Conservation (phyloP, 2,329 filamentous ascomycete species). For the Cladophialophora yegresii region DNA sequence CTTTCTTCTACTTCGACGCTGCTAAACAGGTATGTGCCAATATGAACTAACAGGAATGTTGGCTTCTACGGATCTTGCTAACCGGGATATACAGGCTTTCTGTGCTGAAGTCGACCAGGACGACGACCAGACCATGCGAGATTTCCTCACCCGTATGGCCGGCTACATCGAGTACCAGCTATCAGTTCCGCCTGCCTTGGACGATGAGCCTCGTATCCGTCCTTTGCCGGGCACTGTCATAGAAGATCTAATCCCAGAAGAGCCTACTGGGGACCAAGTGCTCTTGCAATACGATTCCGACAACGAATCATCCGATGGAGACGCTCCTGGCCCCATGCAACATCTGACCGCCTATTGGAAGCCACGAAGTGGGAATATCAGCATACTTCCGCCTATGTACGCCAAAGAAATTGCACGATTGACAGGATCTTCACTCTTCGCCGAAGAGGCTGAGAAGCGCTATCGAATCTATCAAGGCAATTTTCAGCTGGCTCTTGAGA, state of each 20-base stretch:
- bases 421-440: slow-evolving; percentile 31
- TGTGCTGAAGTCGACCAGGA: slow-evolving; percentile 25
- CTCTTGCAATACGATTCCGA: slow-evolving; percentile 30
- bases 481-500: slow-evolving; percentile 27
- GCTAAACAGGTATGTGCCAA: slow-evolving; percentile 17
- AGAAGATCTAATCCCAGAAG: slow-evolving; percentile 24
- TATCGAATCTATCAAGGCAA: slow-evolving; percentile 32
- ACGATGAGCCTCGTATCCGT: slow-evolving; percentile 25
- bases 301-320: slow-evolving; percentile 28
- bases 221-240: slow-evolving; percentile 25
- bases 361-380: slow-evolving; percentile 30
- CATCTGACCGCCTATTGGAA: slow-evolving; percentile 33
- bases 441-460: slow-evolving; percentile 29
- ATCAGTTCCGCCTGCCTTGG: slow-evolving; percentile 15
- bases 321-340: slow-evolving; percentile 23
- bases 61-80: slow-evolving; percentile 7
- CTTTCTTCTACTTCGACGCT: slow-evolving; percentile 30
- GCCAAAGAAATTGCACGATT: slow-evolving; percentile 28
- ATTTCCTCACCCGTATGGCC: slow-evolving; percentile 26
- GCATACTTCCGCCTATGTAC: slow-evolving; percentile 29
- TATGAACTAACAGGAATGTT: neutral
- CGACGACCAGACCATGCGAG: slow-evolving; percentile 19
- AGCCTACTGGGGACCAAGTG: neutral
- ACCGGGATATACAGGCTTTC: slow-evolving; percentile 25
- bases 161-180: slow-evolving; percentile 26